Evolutionary conservation across 768 basidiomycete species (phyloP), one percentile per base, ranked within the genome.

Genomic region (Phlebiopsis flavidoalba): DNA sequence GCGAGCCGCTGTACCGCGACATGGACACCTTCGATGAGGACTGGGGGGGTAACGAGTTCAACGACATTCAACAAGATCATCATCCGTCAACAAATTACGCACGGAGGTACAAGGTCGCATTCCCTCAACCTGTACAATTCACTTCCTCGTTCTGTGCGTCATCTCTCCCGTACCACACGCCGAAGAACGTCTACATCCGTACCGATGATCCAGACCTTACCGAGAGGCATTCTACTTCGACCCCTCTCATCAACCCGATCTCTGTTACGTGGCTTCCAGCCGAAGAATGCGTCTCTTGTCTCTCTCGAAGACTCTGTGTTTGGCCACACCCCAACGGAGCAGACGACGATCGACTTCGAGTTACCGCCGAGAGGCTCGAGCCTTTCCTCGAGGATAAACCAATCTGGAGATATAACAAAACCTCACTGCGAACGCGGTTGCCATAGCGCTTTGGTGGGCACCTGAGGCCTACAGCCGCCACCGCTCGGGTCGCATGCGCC

Each of bases 31-130:
- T 93, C 66, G 97, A 99, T 70, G 97, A 98, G 71, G 97, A 99
- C 70, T 97, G 95, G 95, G n/a, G n/a, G n/a, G n/a, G n/a, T n/a
- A 97, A 97, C 73, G 95, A 97, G 73, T 99, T 99, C 70, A 99
- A 99, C 72, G 97, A 99, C 71, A 97, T 98, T 75, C 95, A 98
- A 71, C 93, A 97, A 73, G 96, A 98, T 64, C 85, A 97, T 50
- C 98, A 96, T 73, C 12, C 11, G 40, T 31, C 26, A 31, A 6
- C 26, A 31, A 6, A 96, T 99, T 64, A 85, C 97, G 51, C 98
- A 96, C 1, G 6, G 97, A 99, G n/a, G 76, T 98, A 99, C 83
- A 98, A 96, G 73, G 95, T 99, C 55, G 96, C 95, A 2, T 98
- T 98, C 81, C 96, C 97, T 35, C 96, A 99, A 70, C 93, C 94